A percentile compares a stretch with the other conserved stretches of the same genome.
Evolutionary conservation across 768 basidiomycete genomes (phyloP).

Genomic region (Russula compacta): DNA sequence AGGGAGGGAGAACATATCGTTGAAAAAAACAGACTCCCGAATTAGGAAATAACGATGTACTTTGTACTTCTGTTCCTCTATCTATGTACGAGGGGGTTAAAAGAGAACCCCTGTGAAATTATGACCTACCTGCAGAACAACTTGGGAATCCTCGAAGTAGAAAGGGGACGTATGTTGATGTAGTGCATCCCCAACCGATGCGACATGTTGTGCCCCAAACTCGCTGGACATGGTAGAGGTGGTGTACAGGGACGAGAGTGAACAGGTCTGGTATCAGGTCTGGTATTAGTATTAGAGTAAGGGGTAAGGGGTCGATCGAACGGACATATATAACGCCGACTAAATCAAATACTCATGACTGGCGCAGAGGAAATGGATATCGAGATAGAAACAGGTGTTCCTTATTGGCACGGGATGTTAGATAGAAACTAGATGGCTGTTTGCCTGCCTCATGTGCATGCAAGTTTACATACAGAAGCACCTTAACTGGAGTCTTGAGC

Average conservation of each 20-base stretch:
- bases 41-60: constrained; percentile 20
- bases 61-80: constrained; percentile 18
- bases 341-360: no score
- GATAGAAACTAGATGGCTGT: no score
- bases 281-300: no score
- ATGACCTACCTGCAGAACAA: constrained; percentile 1
- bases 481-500: no score
- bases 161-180: not conserved
- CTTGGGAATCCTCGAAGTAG: constrained; percentile 4
- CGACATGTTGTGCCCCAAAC: no score
- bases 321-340: no score
- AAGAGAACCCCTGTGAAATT: not conserved
- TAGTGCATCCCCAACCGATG: not conserved
- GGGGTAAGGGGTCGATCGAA: not conserved
- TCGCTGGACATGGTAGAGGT: no score
- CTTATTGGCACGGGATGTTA: no score
- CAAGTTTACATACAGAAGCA: no score
- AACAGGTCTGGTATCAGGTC: not conserved
- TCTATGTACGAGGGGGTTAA: constrained; percentile 3
- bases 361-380: no score
- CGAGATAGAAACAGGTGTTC: no score
- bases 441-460: no score
- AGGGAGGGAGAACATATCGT: constrained; percentile 13
- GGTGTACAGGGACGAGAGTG: not conserved
- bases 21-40: constrained; percentile 19